These are phyloP conservation scores for Citrullus amarus DNA, from an alignment of 306 rosid genomes.

Conservation along the genomic window DNA sequence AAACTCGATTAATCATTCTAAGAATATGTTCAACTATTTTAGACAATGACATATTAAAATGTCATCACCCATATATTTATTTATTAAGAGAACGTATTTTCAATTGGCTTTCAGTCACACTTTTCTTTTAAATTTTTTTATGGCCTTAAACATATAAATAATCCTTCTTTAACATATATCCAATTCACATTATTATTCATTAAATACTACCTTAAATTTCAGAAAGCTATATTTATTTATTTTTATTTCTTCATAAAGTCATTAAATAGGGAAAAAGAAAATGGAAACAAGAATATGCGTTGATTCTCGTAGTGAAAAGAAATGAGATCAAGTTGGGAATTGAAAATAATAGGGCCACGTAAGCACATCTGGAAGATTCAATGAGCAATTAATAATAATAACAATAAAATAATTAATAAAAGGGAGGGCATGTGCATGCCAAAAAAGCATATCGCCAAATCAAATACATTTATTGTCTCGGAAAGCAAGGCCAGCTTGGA, in stretches of 20 bases:
- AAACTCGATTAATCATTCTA: too few relatives aligned
- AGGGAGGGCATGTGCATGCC: constrained; percentile 7
- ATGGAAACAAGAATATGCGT: not conserved
- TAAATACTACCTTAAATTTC: not conserved
- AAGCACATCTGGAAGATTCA: not conserved
- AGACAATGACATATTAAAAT: too few relatives aligned
- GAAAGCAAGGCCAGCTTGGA: constrained; percentile 8
- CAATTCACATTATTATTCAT: not conserved
- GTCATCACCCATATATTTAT: not conserved
- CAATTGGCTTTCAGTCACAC: not conserved
- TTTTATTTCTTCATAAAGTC: not conserved
- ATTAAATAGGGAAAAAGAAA: too few relatives aligned
- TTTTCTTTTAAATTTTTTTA: not conserved
- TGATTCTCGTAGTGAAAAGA: not conserved
- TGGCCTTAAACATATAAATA: not conserved
- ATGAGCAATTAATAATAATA: not conserved
- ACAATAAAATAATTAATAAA: not conserved
- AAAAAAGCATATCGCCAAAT: not conserved
- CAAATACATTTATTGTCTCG: not conserved
- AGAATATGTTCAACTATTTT: too few relatives aligned
- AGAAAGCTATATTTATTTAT: not conserved
- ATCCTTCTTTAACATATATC: not conserved
- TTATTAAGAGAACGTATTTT: not conserved
- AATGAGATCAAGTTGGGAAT: not conserved
- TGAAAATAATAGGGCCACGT: constrained; percentile 1